phyloP scores from a whole-genome alignment of 441 rosid genomes.

The Metrosideros polymorpha region DNA sequence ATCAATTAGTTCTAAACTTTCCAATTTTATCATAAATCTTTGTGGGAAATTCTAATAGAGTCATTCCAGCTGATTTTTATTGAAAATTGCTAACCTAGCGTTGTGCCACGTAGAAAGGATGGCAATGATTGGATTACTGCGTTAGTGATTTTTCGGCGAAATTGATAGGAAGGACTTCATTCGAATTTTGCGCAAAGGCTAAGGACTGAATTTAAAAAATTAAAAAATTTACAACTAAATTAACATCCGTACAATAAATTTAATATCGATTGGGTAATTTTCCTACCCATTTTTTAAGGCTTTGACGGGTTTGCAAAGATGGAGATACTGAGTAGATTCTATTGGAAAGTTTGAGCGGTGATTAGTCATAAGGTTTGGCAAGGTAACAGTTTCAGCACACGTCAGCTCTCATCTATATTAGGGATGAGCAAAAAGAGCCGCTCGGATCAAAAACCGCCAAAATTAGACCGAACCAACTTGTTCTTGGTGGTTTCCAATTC shows the following conservation, averaged over 20 bases:
- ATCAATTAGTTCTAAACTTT: too few relatives aligned
- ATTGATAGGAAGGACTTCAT: too few relatives aligned
- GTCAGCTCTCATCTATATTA: not conserved
- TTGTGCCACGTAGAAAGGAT: accelerated
- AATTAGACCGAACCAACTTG: too few relatives aligned
- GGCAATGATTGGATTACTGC: accelerated
- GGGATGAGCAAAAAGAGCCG: too few relatives aligned
- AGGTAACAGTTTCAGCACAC: not conserved
- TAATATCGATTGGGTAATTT: too few relatives aligned
- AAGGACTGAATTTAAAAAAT: too few relatives aligned
- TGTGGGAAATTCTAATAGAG: not conserved
- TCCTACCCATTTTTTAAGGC: not conserved
- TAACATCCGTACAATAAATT: too few relatives aligned
- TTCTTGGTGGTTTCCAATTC: too few relatives aligned
- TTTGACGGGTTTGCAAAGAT: not conserved
- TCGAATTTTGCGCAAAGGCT: too few relatives aligned
- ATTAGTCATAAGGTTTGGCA: not conserved
- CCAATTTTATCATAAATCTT: not conserved
- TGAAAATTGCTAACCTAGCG: not conserved
- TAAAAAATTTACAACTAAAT: too few relatives aligned
- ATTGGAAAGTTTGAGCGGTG: not conserved
- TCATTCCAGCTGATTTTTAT: not conserved
- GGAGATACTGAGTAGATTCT: not conserved
- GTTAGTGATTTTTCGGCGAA: too few relatives aligned
- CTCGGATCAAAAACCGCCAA: too few relatives aligned